Percentiles rank a stretch among this genome's conserved stretches.
Evolutionary conservation across 164 flowering plant genomes (phyloP).

Genomic region (Santalum album): DNA sequence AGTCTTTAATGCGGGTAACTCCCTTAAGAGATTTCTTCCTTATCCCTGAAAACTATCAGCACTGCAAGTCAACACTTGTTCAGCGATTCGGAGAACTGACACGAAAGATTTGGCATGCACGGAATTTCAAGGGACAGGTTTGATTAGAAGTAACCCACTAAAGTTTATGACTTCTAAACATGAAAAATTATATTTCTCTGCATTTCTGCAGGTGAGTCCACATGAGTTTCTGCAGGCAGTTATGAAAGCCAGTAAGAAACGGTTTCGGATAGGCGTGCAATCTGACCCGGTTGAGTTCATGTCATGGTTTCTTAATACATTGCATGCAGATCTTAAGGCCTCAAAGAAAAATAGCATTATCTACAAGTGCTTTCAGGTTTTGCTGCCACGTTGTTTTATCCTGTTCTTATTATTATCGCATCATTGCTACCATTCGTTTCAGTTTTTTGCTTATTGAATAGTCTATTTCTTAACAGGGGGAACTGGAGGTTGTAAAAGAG

Average conservation of each 20-base stretch:
- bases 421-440: neutral
- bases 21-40: conserved; percentile 96
- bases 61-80: conserved; percentile 85
- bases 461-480: conserved; percentile 48
- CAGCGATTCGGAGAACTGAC: conserved; percentile 96
- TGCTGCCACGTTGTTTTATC: neutral
- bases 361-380: conserved; percentile 89
- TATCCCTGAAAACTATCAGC: conserved; percentile 79
- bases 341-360: conserved; percentile 62
- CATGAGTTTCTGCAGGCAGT: conserved; percentile 96
- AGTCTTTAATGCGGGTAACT: conserved; percentile 92
- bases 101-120: conserved; percentile 92
- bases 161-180: neutral
- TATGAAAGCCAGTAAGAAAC: conserved; percentile 90
- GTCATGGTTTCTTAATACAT: conserved; percentile 95
- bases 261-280: conserved; percentile 77
- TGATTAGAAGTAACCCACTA: conserved; percentile 2
- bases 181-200: conserved; percentile 1
- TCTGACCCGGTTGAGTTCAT: conserved; percentile 97
- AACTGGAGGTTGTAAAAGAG: conserved; percentile 85
- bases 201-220: conserved; percentile 71
- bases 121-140: conserved; percentile 98
- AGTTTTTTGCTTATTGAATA: conserved; percentile 6
- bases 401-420: neutral
- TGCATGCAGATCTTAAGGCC: conserved; percentile 68